A percentile compares a stretch with the other conserved stretches of the same genome.
These are phyloP conservation scores for Rhexocercosporidium sp. DNA, from an alignment of 2,329 filamentous ascomycete species.

Conservation along the genomic window DNA sequence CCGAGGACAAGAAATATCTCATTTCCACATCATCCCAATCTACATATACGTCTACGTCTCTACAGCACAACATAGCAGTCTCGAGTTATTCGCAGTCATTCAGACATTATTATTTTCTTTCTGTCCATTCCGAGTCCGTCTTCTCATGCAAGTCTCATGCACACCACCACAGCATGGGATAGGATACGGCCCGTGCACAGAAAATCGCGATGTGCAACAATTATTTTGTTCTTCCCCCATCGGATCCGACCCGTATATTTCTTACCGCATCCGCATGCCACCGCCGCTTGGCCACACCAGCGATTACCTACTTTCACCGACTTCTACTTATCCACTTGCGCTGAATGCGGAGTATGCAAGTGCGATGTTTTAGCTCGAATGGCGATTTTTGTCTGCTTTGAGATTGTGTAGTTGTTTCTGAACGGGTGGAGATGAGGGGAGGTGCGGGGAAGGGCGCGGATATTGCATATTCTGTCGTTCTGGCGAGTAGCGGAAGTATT, in stretches of 20 bases:
- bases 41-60: not conserved
- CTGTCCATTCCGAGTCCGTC: no score
- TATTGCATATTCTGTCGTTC: no score
- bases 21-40: not conserved
- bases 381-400: no score
- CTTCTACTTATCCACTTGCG: no score
- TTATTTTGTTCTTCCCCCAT: not conserved
- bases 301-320: no score
- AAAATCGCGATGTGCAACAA: conserved; percentile 9
- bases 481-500: no score
- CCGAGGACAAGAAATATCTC: not conserved
- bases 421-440: no score
- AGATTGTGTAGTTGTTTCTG: no score
- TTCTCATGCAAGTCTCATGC: not conserved
- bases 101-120: not conserved
- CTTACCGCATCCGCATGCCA: not conserved
- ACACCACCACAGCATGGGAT: not conserved
- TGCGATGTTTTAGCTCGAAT: no score
- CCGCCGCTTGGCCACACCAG: not conserved
- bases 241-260: not conserved
- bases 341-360: no score
- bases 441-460: no score
- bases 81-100: not conserved
- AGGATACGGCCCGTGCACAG: conserved; percentile 4
- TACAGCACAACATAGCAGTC: no score